phyloP scores from a whole-genome alignment of 2,329 filamentous ascomycete species.

The Aspergillus costaricaensis region DNA sequence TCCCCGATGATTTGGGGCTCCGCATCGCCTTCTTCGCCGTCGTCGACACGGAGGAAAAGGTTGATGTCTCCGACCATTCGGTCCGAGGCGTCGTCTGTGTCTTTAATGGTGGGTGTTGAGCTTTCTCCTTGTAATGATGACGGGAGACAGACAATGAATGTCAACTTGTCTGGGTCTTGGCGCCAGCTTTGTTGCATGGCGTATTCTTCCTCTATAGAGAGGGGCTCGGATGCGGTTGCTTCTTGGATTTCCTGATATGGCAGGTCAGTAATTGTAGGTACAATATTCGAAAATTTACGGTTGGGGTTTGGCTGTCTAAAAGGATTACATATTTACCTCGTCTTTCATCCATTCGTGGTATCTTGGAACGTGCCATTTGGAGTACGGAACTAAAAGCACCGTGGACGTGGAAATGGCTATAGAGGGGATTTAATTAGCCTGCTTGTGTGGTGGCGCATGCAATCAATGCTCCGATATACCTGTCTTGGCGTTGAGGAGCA shows the following conservation, averaged over 20 bases:
- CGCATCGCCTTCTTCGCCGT: slow-evolving; percentile 50
- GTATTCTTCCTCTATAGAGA: slow-evolving; percentile 80
- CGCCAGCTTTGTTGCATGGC: slow-evolving; percentile 90
- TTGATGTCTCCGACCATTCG: slow-evolving; percentile 76
- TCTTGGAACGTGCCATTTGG: slow-evolving; percentile 72
- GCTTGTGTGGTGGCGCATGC: background rate
- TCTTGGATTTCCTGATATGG: slow-evolving; percentile 65
- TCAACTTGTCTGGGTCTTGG: slow-evolving; percentile 78
- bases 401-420: slow-evolving; percentile 67
- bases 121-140: background rate
- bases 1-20: slow-evolving; percentile 61
- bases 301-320: background rate
- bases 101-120: slow-evolving; percentile 17
- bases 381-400: slow-evolving; percentile 81
- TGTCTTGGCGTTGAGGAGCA: slow-evolving; percentile 40
- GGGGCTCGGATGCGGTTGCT: slow-evolving; percentile 83
- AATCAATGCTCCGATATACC: slow-evolving; percentile 24
- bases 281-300: slow-evolving; percentile 12
- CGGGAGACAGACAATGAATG: slow-evolving; percentile 78
- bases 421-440: background rate
- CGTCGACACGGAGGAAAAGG: slow-evolving; percentile 70
- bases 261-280: background rate
- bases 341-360: slow-evolving; percentile 96
- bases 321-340: slow-evolving; percentile 48
- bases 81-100: slow-evolving; percentile 55